These are phyloP conservation scores for Sporothrix protearum DNA, from an alignment of 2,329 filamentous ascomycete genomes.

Conservation along the genomic window DNA sequence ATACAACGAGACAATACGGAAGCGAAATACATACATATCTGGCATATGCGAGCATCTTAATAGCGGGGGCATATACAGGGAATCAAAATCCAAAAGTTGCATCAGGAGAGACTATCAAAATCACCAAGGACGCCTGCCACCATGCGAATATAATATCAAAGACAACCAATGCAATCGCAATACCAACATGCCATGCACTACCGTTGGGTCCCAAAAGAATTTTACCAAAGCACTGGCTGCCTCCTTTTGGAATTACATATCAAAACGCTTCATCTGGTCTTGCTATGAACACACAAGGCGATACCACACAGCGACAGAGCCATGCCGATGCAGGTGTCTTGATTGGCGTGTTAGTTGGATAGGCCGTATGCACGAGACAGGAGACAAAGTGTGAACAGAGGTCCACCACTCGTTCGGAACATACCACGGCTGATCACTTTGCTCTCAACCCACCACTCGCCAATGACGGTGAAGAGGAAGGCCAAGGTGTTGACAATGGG, in stretches of 20 bases:
- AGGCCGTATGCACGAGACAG: background rate
- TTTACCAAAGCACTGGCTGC: background rate
- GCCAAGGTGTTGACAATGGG: constrained; percentile 92
- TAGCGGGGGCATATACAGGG: background rate
- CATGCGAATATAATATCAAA: background rate
- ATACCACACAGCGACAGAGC: constrained; percentile 73
- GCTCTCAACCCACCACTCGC: constrained; percentile 90
- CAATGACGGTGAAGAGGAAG: constrained; percentile 91
- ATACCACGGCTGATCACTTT: constrained; percentile 82
- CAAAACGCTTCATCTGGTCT: constrained; percentile 34
- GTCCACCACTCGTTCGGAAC: constrained; percentile 31
- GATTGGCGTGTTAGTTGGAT: background rate
- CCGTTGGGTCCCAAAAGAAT: background rate
- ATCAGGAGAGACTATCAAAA: constrained; percentile 7
- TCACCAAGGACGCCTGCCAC: background rate
- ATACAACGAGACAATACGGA: background rate
- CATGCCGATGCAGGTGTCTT: constrained; percentile 84
- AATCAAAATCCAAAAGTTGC: background rate
- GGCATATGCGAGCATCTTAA: background rate
- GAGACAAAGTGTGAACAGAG: background rate
- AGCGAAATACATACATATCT: background rate
- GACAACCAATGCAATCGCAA: background rate
- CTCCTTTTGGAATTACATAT: background rate
- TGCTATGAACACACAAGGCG: constrained; percentile 74
- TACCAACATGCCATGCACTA: background rate